Percentiles rank a stretch among this genome's conserved stretches.
Evolutionary conservation across 257 asterid species (phyloP).

Genomic region (Solanum peruvianum): DNA sequence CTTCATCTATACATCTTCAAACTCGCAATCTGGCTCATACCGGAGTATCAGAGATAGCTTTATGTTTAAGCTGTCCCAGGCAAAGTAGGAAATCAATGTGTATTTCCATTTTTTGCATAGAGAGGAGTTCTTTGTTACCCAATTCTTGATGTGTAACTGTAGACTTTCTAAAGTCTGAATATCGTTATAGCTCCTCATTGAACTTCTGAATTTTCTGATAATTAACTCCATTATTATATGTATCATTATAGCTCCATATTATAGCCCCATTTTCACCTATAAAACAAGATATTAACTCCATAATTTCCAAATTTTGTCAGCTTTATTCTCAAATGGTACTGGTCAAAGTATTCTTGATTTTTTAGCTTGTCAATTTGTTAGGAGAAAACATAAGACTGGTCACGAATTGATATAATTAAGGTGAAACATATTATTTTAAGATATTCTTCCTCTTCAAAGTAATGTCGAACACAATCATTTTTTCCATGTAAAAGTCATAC

Average conservation of each 20-base stretch:
- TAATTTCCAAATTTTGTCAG: neutral
- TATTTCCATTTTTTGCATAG: neutral
- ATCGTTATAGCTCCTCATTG: neutral
- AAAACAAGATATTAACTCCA: neutral
- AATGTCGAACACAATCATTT: neutral
- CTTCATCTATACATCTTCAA: neutral
- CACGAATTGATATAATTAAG: neutral
- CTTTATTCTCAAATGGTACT: neutral
- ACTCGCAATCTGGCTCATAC: neutral
- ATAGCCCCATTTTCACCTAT: neutral
- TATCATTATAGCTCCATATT: neutral
- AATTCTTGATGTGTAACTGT: neutral
- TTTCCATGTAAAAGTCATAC: neutral
- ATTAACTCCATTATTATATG: neutral
- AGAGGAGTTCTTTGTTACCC: neutral
- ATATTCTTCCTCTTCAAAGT: neutral
- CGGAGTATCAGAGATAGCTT: neutral
- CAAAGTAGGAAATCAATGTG: neutral
- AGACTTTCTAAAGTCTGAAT: neutral
- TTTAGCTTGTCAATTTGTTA: neutral
- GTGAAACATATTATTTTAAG: neutral
- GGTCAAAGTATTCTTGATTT: neutral
- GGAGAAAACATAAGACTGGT: neutral
- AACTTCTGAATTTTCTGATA: neutral
- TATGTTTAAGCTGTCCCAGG: neutral